Evolutionary conservation across 208 protist species (phyloP).

Genomic region (Acanthamoeba healyi): DNA sequence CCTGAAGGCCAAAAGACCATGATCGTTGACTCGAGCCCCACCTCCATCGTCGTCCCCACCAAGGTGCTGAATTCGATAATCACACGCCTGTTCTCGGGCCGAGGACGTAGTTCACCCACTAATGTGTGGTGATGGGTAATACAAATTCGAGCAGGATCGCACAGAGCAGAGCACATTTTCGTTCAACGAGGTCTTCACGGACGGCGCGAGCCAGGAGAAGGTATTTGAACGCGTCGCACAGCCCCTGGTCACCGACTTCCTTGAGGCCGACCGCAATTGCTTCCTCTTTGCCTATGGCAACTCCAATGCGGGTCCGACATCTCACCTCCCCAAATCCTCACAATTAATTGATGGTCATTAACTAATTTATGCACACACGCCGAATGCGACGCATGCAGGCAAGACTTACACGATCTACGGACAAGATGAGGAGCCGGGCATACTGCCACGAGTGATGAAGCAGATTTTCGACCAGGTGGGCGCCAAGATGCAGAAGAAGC

Average conservation of each 20-base stretch:
- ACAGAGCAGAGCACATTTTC: slow-evolving; percentile 30
- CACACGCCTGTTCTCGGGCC: neutral
- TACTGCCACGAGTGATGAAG: slow-evolving; percentile 80
- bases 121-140: no score
- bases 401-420: slow-evolving; percentile 96
- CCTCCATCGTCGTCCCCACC: slow-evolving; percentile 2
- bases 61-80: neutral
- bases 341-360: no score
- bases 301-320: slow-evolving; percentile 15
- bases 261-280: slow-evolving; percentile 33
- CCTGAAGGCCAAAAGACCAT: neutral
- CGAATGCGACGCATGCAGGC: no score
- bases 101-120: no score
- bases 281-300: slow-evolving; percentile 62
- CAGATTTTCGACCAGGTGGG: slow-evolving; percentile 22
- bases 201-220: slow-evolving; percentile 15
- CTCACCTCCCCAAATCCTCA: neutral
- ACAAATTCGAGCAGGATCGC: slow-evolving; percentile 12
- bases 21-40: neutral
- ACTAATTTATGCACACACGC: no score
- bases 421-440: slow-evolving; percentile 89
- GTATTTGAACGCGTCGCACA: slow-evolving; percentile 30
- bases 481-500: neutral
- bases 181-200: slow-evolving; percentile 60
- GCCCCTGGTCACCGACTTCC: slow-evolving; percentile 38